Evolutionary conservation across 2,329 filamentous ascomycete genomes (phyloP), one percentile per base, ranked within the genome.

Genomic region (Helotiales sp.): DNA sequence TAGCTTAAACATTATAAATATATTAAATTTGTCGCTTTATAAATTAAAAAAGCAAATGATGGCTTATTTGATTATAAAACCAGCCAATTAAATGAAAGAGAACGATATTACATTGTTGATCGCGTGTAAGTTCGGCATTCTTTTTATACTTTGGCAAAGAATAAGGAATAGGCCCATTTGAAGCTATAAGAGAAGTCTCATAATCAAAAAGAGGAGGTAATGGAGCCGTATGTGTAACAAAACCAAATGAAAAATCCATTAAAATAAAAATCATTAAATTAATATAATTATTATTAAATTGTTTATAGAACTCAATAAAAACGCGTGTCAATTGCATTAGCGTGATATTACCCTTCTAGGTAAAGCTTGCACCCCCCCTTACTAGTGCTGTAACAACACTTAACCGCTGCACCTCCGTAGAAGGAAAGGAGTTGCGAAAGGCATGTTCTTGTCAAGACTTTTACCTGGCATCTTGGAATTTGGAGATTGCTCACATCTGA

Each of bases 31-130:
- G 26, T 6, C 22, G 1, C 2, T 22, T 15, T 1, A 30, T 60
- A 10, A 13, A 22, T 2, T 34, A 5, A 22, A 61, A 50, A 40
- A 15, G 24, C 6, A 30, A 7, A 24, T 22, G 15, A 1, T 43
- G 3, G 2, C n/a, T 3, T 8, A 65, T 65, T 32, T 65, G n/a
- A 17, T 15, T 32, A 55, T 65, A 65, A 20, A 24, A 52, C 55
- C 8, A 65, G 30, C 63, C 32, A 10, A 61, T 65, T 7, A 22
- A 50, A 15, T 64, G n/a, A 8, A 64, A 32, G 10, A 59, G n/a
- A 1, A 13, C 40, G 20, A 37, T 37, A 50, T 64, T 40, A 6
- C 54, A n/a, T 37, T 43, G 34, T 32, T 64, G 20, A 20, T 64
- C 63, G 17, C 63, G 40, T 13, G 54, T 64, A 4, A 40, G 3